Percentiles rank a stretch among this genome's conserved stretches.
Conservation (phyloP, 768 basidiomycete species). For the Favolaschia claudopus region DNA sequence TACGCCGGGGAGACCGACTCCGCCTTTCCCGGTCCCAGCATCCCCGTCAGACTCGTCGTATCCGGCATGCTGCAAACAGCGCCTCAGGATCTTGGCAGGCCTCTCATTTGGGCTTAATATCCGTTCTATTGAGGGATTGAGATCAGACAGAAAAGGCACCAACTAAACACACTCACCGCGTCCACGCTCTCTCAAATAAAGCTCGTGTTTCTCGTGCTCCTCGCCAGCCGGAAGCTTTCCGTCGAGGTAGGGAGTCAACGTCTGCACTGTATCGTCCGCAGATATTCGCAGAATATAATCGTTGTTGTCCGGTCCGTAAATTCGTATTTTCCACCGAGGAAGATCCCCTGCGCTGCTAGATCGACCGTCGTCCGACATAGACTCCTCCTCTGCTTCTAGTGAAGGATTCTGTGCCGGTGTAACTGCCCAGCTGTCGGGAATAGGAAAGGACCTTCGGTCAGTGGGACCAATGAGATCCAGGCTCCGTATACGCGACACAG, state of each 20-base stretch:
- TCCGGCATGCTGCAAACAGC: slow-evolving; percentile 87
- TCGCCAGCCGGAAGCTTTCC: slow-evolving; percentile 19
- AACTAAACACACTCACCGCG: slow-evolving; percentile 56
- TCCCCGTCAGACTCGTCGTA: slow-evolving; percentile 85
- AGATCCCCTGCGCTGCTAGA: background rate
- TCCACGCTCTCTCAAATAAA: slow-evolving; percentile 79
- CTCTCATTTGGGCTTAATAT: slow-evolving; percentile 79
- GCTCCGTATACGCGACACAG: slow-evolving; percentile 5
- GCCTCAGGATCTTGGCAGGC: slow-evolving; percentile 83
- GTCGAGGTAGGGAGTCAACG: slow-evolving; percentile 1
- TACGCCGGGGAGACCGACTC: slow-evolving; percentile 61
- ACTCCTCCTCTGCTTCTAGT: slow-evolving; percentile 29
- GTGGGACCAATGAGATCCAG: slow-evolving; percentile 2
- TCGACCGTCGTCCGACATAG: slow-evolving; percentile 36
- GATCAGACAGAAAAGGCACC: background rate
- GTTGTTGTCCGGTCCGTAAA: slow-evolving; percentile 75
- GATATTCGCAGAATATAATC: slow-evolving; percentile 74
- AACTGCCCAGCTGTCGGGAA: slow-evolving; percentile 13
- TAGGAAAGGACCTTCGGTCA: slow-evolving; percentile 36
- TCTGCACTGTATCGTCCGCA: slow-evolving; percentile 55
- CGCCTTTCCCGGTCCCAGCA: slow-evolving; percentile 76
- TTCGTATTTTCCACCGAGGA: slow-evolving; percentile 45
- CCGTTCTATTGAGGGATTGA: slow-evolving; percentile 63
- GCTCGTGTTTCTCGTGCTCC: slow-evolving; percentile 65
- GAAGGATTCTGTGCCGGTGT: background rate